phyloP scores from a whole-genome alignment of 345 rosid species.

The Barbarea vulgaris region DNA sequence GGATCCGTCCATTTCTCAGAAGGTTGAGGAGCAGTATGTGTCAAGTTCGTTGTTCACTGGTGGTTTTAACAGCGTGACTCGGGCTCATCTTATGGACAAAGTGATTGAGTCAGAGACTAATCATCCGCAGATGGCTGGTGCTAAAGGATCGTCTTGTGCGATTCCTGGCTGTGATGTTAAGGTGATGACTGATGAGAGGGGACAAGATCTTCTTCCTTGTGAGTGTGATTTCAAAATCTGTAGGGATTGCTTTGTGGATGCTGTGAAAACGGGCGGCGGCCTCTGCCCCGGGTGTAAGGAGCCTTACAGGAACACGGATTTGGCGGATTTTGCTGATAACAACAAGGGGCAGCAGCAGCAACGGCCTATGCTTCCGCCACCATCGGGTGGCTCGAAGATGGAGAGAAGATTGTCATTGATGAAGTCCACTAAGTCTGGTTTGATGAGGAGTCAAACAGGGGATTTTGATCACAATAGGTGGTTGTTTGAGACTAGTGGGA shows the following conservation, averaged over 20 bases:
- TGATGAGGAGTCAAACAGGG: conserved; percentile 96
- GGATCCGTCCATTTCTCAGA: conserved; percentile 92
- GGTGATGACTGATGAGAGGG: conserved; percentile 92
- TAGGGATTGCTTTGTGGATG: conserved; percentile 88
- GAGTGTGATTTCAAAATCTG: conserved; percentile 97
- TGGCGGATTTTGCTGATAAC: conserved; percentile 65
- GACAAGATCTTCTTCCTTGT: conserved; percentile 85
- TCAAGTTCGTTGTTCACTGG: conserved; percentile 91
- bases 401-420: conserved; percentile 92
- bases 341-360: conserved; percentile 38
- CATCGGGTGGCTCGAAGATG: conserved; percentile 75
- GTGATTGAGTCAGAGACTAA: conserved; percentile 83
- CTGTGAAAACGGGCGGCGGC: conserved; percentile 79
- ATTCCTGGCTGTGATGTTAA: conserved; percentile 92
- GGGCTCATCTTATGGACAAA: conserved; percentile 98
- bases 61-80: conserved; percentile 87
- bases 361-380: conserved; percentile 80
- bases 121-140: conserved; percentile 99
- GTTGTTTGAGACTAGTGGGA: conserved; percentile 96
- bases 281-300: conserved; percentile 95
- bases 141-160: conserved; percentile 88
- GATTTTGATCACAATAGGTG: conserved; percentile 97
- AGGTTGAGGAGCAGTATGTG: conserved; percentile 97
- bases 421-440: conserved; percentile 79
- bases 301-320: conserved; percentile 77